phyloP scores from a whole-genome alignment of 2,329 filamentous ascomycete species.

The Fusarium circinatum region DNA sequence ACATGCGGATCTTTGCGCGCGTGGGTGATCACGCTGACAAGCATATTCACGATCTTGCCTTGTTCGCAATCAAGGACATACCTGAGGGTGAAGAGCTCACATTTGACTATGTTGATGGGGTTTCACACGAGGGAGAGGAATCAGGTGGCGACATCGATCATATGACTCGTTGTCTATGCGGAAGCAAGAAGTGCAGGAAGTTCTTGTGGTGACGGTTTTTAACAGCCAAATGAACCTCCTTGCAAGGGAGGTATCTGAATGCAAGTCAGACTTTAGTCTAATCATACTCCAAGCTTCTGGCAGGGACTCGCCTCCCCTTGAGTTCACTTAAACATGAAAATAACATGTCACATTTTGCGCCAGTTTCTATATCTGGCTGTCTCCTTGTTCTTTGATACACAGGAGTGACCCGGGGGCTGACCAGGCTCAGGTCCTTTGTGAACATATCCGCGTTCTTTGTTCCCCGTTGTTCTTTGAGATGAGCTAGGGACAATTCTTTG shows the following conservation, averaged over 20 bases:
- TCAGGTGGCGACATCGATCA: slow-evolving; percentile 54
- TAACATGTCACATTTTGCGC: not conserved
- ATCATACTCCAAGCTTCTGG: not conserved
- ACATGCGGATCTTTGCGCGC: slow-evolving; percentile 81
- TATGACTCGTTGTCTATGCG: slow-evolving; percentile 71
- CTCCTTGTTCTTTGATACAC: not conserved
- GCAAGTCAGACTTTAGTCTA: no score
- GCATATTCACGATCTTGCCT: slow-evolving; percentile 78
- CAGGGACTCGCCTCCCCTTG: not conserved
- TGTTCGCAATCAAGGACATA: slow-evolving; percentile 78
- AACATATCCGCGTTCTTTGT: slow-evolving; percentile 4
- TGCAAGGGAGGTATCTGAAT: not conserved
- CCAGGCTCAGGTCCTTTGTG: not conserved
- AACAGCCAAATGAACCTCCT: not conserved
- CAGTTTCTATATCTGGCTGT: not conserved
- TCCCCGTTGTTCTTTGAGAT: not conserved
- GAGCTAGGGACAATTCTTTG: not conserved
- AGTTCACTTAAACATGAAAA: not conserved
- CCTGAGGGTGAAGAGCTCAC: slow-evolving; percentile 74
- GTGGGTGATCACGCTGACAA: slow-evolving; percentile 81
- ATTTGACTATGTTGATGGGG: slow-evolving; percentile 81
- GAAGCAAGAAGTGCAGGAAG: slow-evolving; percentile 72
- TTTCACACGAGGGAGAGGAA: slow-evolving; percentile 61
- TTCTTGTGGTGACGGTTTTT: slow-evolving; percentile 68
- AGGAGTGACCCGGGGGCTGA: not conserved